Base-by-base conservation (phyloP, 2,329 filamentous ascomycete species). In the Salinomyces thailandicus region DNA sequence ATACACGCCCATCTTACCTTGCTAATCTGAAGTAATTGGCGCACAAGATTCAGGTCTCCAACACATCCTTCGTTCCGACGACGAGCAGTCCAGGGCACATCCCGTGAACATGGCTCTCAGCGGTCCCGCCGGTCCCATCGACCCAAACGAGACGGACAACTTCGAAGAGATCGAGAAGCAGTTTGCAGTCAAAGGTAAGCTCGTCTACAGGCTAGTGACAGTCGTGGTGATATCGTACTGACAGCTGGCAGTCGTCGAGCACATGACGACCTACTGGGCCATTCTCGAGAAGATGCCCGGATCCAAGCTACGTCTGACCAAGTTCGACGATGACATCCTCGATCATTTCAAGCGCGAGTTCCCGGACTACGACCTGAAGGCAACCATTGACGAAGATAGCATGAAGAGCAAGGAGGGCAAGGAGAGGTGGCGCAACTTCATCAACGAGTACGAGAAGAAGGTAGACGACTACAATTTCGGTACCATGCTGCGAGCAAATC, bases 381-480 rank as follows among this genome's bases (percentile, higher is more conserved):
- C 67, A 28, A 82, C 81, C 8, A 80, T 98, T 47, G 64, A 93
- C 58, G 91, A 98, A 67, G 81, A 94, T 50, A 72, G 83, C 52
- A 95, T 98, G 89, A 98, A 98, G 79, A 95, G 85, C 73, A 93
- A 93, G 68, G 64, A 69, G 11, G 89, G 89, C 59, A 98, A 98
- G 71, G 85, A 93, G 64, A 74, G 75, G 59, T 98, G 91, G 91
- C 78, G 91, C 54, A 83, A 81, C 47, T 98, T 95, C 67, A 82
- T 95, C 74, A 87, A 82, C 72, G 69, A 72, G 44, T 98, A 95
- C 61, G 86, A 96, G 67, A 87, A 93, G 63, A 89, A 75, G 64
- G 70, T 98, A n/a, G 81, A 91, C 46, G 93, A 98, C 64, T 98
- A 79, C 71, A 98, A 95, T 69, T 98, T 95, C 62, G 91, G 91